Conservation (phyloP, 2,329 filamentous ascomycete species). For the Nigrospora oryzae region DNA sequence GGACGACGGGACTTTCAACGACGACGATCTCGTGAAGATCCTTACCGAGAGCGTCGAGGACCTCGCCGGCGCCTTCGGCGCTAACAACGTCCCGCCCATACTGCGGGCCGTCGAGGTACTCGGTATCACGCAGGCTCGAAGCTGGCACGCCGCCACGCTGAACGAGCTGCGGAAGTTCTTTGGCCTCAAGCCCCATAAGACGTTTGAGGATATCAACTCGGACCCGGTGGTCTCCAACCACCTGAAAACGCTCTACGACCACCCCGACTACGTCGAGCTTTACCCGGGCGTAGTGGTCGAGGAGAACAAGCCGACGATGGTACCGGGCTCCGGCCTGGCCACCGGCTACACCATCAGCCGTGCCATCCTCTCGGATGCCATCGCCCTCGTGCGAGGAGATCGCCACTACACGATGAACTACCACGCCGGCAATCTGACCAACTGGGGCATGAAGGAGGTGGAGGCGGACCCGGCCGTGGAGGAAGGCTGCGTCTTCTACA, state of each 20-base stretch:
- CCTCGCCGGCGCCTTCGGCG: conserved; percentile 40
- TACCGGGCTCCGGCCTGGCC: conserved; percentile 37
- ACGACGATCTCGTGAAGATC: conserved; percentile 32
- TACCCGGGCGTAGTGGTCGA: conserved; percentile 51
- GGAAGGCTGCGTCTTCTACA: conserved; percentile 59
- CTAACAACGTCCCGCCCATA: conserved; percentile 35
- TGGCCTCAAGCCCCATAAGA: conserved; percentile 37
- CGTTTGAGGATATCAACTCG: conserved; percentile 42
- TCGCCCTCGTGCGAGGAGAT: conserved; percentile 54
- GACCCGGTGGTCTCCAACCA: conserved; percentile 36
- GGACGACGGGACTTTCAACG: conserved; percentile 24
- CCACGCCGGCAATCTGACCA: conserved; percentile 52
- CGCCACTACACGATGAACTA: conserved; percentile 57
- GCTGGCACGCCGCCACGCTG: conserved; percentile 42
- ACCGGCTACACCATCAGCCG: conserved; percentile 36
- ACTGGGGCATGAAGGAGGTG: conserved; percentile 55
- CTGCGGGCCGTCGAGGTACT: conserved; percentile 38
- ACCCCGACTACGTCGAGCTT: conserved; percentile 44
- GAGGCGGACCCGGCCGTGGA: conserved; percentile 49
- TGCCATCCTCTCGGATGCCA: conserved; percentile 54
- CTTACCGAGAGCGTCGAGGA: conserved; percentile 37
- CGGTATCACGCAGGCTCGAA: conserved; percentile 34
- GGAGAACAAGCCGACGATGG: conserved; percentile 41
- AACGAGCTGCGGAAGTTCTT: conserved; percentile 44
- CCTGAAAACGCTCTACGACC: conserved; percentile 37